A percentile compares a stretch with the other conserved stretches of the same genome.
Evolutionary conservation across 148 eudicot genomes (phyloP).

Genomic region (Camellia sinensis): DNA sequence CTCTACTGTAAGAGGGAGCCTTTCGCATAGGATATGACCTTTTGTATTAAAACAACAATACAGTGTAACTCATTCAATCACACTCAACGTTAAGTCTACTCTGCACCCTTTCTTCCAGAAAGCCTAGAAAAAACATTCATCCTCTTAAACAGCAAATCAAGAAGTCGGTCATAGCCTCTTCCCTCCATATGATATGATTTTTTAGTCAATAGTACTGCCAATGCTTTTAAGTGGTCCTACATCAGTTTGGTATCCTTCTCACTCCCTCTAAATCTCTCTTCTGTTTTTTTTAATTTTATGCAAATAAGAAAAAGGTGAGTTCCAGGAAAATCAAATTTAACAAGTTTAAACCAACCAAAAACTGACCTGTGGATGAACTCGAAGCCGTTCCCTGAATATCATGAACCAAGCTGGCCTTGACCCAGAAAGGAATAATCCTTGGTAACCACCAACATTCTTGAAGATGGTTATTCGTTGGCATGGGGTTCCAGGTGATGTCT

Average conservation of each 20-base stretch:
- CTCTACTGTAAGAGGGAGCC: no score
- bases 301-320: neutral
- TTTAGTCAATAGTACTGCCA: neutral
- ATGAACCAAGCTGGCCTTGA: conserved; percentile 91
- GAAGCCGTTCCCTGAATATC: conserved; percentile 86
- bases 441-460: conserved; percentile 83
- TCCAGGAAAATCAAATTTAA: neutral
- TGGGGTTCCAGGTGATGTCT: conserved; percentile 43
- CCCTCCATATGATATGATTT: neutral
- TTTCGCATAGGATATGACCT: no score
- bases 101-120: neutral
- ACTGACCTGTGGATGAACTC: conserved; percentile 95
- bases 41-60: no score
- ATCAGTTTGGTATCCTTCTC: neutral
- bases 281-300: neutral
- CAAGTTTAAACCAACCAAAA: neutral
- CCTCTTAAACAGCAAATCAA: neutral
- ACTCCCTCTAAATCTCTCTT: neutral
- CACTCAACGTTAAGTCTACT: neutral
- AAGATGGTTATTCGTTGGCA: conserved; percentile 63
- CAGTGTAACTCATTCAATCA: neutral
- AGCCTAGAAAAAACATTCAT: neutral
- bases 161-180: neutral
- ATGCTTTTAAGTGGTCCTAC: neutral
- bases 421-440: conserved; percentile 82